These are phyloP conservation scores for Venturia pyrina DNA, from an alignment of 2,329 filamentous ascomycete genomes.

Conservation along the genomic window DNA sequence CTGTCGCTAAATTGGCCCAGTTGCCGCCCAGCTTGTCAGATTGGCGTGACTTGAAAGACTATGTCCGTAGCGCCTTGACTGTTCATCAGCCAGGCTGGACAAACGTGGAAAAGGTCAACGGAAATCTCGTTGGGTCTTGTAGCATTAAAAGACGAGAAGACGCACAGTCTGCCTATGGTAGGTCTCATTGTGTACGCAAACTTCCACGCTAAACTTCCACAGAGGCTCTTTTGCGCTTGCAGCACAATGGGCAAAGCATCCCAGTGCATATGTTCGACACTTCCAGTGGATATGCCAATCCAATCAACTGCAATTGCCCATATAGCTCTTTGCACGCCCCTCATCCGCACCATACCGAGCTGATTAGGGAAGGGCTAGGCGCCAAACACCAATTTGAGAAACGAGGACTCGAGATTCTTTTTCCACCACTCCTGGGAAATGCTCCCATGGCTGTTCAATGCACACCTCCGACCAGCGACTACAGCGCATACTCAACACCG, in stretches of 20 bases:
- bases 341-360: constrained; percentile 22
- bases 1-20: background rate
- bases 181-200: constrained; percentile 8
- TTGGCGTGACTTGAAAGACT: constrained; percentile 8
- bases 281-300: constrained; percentile 18
- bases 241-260: background rate
- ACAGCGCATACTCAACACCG: background rate
- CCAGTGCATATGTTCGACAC: constrained; percentile 18
- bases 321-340: constrained; percentile 20
- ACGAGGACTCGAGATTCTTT: background rate
- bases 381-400: constrained; percentile 7
- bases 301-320: constrained; percentile 27
- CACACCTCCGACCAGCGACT: background rate
- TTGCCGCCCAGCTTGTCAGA: background rate
- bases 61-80: background rate
- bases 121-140: background rate
- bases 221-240: constrained; percentile 10
- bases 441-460: background rate
- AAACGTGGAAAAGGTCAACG: background rate
- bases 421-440: background rate
- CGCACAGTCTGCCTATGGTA: constrained; percentile 1
- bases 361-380: constrained; percentile 17
- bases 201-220: constrained; percentile 21
- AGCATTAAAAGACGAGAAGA: constrained; percentile 5
- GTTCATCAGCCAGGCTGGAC: constrained; percentile 8